These are phyloP conservation scores for Pseudocercospora cruenta DNA, from an alignment of 2,329 filamentous ascomycete genomes.

Conservation along the genomic window DNA sequence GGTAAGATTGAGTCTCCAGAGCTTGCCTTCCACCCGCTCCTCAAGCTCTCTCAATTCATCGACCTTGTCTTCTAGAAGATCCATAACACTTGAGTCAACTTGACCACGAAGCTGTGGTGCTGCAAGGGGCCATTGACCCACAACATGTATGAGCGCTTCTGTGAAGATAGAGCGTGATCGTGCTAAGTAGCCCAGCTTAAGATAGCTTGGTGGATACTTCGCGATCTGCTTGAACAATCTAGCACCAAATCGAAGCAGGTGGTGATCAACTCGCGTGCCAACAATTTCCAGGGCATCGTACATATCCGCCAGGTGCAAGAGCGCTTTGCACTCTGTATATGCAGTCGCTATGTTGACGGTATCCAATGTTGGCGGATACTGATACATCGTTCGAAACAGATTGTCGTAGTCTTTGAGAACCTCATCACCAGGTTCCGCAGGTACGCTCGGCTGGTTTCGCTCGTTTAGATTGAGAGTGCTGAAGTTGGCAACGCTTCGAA, in stretches of 20 bases:
- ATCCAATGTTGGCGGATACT: constrained; percentile 81
- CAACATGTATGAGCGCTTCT: constrained; percentile 87
- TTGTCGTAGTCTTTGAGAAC: constrained; percentile 92
- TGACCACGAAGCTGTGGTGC: constrained; percentile 74
- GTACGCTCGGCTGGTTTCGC: constrained; percentile 44
- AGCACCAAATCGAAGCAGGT: constrained; percentile 87
- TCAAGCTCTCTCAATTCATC: constrained; percentile 87
- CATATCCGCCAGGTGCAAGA: constrained; percentile 87
- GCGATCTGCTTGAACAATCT: constrained; percentile 94
- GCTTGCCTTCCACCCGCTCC: constrained; percentile 74
- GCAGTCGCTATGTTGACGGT: constrained; percentile 86
- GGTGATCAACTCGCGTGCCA: constrained; percentile 88
- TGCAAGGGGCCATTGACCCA: constrained; percentile 88
- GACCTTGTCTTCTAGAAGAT: constrained; percentile 93
- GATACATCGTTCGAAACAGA: constrained; percentile 94
- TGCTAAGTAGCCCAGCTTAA: constrained; percentile 85
- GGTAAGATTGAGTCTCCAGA: constrained; percentile 79
- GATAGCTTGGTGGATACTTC: constrained; percentile 90
- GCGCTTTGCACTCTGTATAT: constrained; percentile 90
- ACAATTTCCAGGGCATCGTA: constrained; percentile 90
- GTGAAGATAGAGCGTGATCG: constrained; percentile 75
- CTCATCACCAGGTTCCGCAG: constrained; percentile 66
- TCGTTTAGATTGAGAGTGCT: constrained; percentile 56
- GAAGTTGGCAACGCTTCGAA: constrained; percentile 85
- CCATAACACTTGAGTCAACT: constrained; percentile 75